Evolutionary conservation across 257 asterid genomes (phyloP), one percentile per base, ranked within the genome.

Genomic region (Solanum gracilifrons): DNA sequence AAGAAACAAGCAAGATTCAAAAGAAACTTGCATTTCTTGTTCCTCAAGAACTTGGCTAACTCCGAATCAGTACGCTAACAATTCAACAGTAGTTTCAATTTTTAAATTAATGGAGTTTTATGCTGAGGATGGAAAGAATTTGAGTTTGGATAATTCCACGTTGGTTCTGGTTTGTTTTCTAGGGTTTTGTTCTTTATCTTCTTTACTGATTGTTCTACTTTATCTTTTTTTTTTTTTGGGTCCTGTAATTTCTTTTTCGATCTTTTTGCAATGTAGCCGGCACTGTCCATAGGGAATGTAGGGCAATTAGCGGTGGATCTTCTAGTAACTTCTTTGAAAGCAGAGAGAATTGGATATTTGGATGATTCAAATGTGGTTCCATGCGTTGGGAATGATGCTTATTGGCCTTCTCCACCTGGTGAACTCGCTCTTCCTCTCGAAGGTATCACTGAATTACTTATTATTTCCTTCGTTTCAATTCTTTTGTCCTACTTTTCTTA

Each of bases 371-470:
- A 95, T 89, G 94, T 95, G 27, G 94, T 95, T 85, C 98, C 99
- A n/a, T 95, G 99, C 89, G 95, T 95, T 62, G 99, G 99, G 55
- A 97, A 97, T 84, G 98, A 95, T 87, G 99, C 99, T 74, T 95
- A 94, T 90, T 85, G 92, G 87, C 93, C 97, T 72, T 92, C 94
- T 88, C 98, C 98, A 73, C 86, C 88, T 2, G 99, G 99, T 23
- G 92, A 96, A 69, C 91, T 97, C 25, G 92, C 95, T 51, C 97
- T 95, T 37, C 95, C 99, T 13, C 92, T 97, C 48, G 99, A 97
- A 95, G 99, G 99, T 96, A 62, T 46, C 55, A 13, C 21, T 73
- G 23, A 4, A 7, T 76, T 1, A 29, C 73, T n/a, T 25, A 77
- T 25, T 33, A 73, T 7, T n/a, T 2, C 13, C 7, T 11, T 10